A percentile compares a stretch with the other conserved stretches of the same genome.
Conservation (phyloP, 2,329 filamentous ascomycete genomes). For the Spiromastix sp. region DNA sequence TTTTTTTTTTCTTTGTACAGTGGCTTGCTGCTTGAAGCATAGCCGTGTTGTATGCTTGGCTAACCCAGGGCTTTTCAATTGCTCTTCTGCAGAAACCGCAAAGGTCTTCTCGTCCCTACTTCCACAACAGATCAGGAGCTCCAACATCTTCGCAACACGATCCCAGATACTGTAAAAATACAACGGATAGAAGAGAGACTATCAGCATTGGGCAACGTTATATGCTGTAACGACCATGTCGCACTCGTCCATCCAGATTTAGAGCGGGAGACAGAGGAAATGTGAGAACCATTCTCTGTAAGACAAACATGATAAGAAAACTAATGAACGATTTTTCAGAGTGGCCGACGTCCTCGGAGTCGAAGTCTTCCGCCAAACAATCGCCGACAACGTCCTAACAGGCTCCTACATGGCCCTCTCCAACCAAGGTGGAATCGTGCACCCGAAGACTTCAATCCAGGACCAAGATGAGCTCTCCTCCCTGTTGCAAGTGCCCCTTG, state of each 20-base stretch:
- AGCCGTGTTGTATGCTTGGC: too few relatives aligned
- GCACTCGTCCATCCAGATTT: conserved; percentile 93
- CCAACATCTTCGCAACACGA: conserved; percentile 88
- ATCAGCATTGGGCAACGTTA: conserved; percentile 92
- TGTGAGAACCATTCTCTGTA: conserved; percentile 32
- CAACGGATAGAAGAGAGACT: conserved; percentile 96
- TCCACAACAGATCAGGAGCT: conserved; percentile 96
- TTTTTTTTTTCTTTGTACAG: conserved; percentile 1
- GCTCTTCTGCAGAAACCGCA: conserved; percentile 65
- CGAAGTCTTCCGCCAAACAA: conserved; percentile 65
- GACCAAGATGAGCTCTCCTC: conserved; percentile 96
- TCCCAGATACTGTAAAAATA: conserved; percentile 86
- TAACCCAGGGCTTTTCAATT: too few relatives aligned
- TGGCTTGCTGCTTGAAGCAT: too few relatives aligned
- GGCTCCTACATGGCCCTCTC: conserved; percentile 94
- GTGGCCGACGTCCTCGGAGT: conserved; percentile 75
- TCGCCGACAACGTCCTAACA: conserved; percentile 93
- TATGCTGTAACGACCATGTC: conserved; percentile 93
- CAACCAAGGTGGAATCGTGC: conserved; percentile 93
- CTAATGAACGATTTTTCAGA: conserved; percentile 14
- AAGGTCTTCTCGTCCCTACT: conserved; percentile 91
- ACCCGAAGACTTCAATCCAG: conserved; percentile 93
- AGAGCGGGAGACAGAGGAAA: conserved; percentile 96
- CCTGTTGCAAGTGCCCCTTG: conserved; percentile 87
- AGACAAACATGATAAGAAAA: conserved; percentile 1